Evolutionary conservation across 108 stramenopile genomes (phyloP).

Genomic region (Craspedostauros australis): DNA sequence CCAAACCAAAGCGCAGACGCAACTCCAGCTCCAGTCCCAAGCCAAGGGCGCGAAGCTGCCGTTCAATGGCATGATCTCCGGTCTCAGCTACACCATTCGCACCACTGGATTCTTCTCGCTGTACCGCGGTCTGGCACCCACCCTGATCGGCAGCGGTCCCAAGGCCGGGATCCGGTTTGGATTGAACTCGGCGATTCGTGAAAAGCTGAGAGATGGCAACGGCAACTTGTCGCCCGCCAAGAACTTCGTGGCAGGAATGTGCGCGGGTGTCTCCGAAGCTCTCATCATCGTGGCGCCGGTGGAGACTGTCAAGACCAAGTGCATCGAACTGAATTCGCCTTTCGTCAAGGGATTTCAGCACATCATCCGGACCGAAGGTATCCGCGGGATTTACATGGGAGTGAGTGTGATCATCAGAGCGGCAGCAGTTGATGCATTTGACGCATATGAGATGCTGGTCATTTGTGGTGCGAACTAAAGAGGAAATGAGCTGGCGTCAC

Average conservation of each 20-base stretch:
- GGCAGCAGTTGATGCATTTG: no score
- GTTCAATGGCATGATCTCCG: constrained; percentile 80
- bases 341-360: constrained; percentile 78
- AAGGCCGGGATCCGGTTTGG: constrained; percentile 98
- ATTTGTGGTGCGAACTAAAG: no score
- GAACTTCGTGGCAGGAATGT: constrained; percentile 91
- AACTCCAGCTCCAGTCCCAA: constrained; percentile 70
- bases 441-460: no score
- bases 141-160: constrained; percentile 83
- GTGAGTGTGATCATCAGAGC: no score
- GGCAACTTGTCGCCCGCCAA: constrained; percentile 84
- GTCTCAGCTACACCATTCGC: constrained; percentile 79
- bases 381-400: constrained; percentile 94
- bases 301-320: constrained; percentile 97
- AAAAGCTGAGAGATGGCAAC: constrained; percentile 62
- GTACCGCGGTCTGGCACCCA: constrained; percentile 90
- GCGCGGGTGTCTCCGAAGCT: constrained; percentile 92
- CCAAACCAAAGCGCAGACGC: constrained; percentile 27
- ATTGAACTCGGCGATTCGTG: constrained; percentile 81
- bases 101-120: constrained; percentile 81
- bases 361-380: constrained; percentile 84
- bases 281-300: constrained; percentile 93
- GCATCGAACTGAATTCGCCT: constrained; percentile 87
- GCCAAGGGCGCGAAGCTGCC: constrained; percentile 57
- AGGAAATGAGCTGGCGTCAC: no score